Conservation (phyloP, 2,329 filamentous ascomycete genomes). For the Colletotrichum kahawae region DNA sequence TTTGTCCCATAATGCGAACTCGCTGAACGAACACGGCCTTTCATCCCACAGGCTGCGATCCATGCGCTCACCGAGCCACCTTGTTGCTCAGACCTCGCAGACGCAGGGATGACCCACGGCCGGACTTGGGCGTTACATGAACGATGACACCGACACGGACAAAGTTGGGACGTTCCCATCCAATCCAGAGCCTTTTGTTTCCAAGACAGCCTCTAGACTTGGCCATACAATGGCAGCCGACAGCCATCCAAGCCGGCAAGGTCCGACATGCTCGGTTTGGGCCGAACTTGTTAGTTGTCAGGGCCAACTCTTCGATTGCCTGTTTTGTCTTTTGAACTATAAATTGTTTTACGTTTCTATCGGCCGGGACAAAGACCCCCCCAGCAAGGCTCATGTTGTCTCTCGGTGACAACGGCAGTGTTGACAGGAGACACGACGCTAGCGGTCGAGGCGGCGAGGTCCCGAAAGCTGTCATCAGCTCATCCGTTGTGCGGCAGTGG, state of each 20-base stretch:
- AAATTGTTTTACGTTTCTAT: background rate
- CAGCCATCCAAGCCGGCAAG: background rate
- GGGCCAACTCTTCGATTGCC: background rate
- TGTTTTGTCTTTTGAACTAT: background rate
- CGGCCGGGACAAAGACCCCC: background rate
- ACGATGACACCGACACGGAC: background rate
- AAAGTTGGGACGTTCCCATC: background rate
- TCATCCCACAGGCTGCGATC: background rate
- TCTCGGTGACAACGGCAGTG: background rate
- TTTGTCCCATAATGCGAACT: background rate
- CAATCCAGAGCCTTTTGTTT: background rate
- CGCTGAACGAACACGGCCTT: background rate
- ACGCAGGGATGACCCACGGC: background rate
- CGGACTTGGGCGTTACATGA: background rate
- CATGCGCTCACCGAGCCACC: background rate
- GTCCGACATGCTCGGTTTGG: conserved; percentile 9
- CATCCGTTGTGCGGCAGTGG: conserved; percentile 1
- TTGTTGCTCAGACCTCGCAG: background rate
- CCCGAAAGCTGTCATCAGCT: background rate
- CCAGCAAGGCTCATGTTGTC: background rate
- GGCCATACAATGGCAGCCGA: background rate
- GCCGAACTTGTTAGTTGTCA: background rate
- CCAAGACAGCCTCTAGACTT: background rate
- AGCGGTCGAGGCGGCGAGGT: background rate
- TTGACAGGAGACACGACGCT: background rate